Conservation (phyloP, 2,329 filamentous ascomycete genomes). For the Hypomyces perniciosus region DNA sequence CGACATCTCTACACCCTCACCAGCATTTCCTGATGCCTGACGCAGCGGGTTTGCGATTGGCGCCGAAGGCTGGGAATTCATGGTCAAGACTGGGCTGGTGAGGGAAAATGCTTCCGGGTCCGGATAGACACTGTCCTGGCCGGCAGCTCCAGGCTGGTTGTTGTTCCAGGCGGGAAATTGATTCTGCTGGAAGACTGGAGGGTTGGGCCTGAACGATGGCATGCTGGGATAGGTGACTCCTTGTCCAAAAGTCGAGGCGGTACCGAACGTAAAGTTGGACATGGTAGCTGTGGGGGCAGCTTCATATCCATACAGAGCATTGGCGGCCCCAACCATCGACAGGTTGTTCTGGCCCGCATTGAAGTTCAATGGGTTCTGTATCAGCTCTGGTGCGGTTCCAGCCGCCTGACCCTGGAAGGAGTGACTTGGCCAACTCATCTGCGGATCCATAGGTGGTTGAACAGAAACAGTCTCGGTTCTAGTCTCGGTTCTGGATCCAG, state of each 20-base stretch:
- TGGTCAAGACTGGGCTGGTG: neutral
- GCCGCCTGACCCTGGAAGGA: neutral
- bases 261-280: neutral
- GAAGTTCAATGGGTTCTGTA: constrained; percentile 9
- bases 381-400: neutral
- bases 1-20: constrained; percentile 3
- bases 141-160: constrained; percentile 2
- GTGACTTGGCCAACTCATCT: neutral
- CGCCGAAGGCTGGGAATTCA: neutral
- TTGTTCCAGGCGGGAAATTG: constrained; percentile 2
- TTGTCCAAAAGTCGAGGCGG: neutral
- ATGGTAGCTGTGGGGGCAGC: neutral
- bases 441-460: neutral
- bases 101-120: neutral
- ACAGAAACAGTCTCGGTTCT: neutral
- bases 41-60: neutral
- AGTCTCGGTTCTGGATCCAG: neutral
- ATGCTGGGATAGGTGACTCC: neutral
- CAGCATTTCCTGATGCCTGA: neutral
- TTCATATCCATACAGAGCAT: neutral
- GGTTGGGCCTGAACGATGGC: neutral
- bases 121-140: neutral
- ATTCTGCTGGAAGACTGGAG: neutral
- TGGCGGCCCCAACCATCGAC: neutral
- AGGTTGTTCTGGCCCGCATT: neutral